Evolutionary conservation across 208 protist genomes (phyloP), one percentile per base, ranked within the genome.

Genomic region (Crithidia brevicula): DNA sequence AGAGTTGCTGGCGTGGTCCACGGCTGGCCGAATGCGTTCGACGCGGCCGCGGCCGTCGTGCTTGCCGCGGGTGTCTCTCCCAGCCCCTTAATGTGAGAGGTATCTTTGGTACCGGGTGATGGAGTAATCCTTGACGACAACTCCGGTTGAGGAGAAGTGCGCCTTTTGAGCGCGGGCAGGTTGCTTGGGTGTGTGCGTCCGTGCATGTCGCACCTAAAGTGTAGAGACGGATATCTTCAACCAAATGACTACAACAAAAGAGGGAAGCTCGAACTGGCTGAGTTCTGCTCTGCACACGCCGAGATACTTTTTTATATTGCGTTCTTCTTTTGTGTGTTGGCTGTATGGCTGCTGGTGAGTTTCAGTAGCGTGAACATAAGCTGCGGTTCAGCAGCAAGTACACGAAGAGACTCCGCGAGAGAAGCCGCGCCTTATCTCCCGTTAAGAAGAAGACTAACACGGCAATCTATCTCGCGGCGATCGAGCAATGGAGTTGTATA

Each of bases 1-100:
- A 74, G 46, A 1, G 60, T 62, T 3, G 57, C 20, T 15, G 68
- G 68, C 11, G 59, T 74, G 33, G 63, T 57, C 59, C 68, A 67
- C 20, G 68, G 59, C 28, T 61, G 68, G 0, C 68, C 68, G 38
- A 51, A 74, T 3, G 36, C 22, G n/a, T n/a, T n/a, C 20, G 36
- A 20, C 9, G 18, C 0, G 18, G 30, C 2, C 10, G 22, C 36
- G 2, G 54, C 54, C 36, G 16, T 36, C 3, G 43, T 36, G 11
- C 30, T 22, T 4, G 36, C 13, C 4, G 7, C 23, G n/a, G 22
- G 1, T 13, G 10, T 40, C 36, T 40, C 36, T n/a, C n/a, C n/a
- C n/a, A n/a, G n/a, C n/a, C n/a, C n/a, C n/a, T n/a, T n/a, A 18
- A 7, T 8, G 31, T 15, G 28, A 27, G 52, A 43, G 33, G 15